Base-by-base conservation (phyloP, 2,329 filamentous ascomycete species). In the Pseudocercospora pini-densiflorae region DNA sequence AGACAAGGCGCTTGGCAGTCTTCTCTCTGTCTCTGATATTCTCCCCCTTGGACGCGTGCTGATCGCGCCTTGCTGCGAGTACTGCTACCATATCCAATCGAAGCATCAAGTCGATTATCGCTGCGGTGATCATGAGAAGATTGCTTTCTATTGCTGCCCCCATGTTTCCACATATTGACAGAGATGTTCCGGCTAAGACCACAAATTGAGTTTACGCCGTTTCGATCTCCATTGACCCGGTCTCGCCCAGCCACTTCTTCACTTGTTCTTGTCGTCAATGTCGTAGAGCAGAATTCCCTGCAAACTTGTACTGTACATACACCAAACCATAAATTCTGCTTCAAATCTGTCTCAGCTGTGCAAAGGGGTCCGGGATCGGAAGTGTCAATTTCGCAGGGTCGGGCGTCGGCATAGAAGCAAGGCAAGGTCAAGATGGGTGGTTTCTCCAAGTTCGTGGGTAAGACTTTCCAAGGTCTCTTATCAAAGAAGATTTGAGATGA, bases 381-480 rank as follows among this genome's bases (percentile, higher is more conserved):
- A 40, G 36, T 40, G 5, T 33, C 31, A 2, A 33, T 7, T 33
- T 12, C 31, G 31, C 6, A 8, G 10, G 2, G 31, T 33, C 31
- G 27, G 27, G 27, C n/a, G n/a, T n/a, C n/a, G n/a, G n/a, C n/a
- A n/a, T n/a, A n/a, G n/a, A n/a, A n/a, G n/a, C 31, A 36, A 43
- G 33, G 33, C 33, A 36, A 43, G 5, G 16, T 2, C 40, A 63
- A 58, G 9, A 66, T 66, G 64, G 24, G 45, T 7, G 63, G 58
- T 9, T 72, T 71, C 58, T 54, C 59, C 33, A 70, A 70, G 62
- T 49, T 72, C 64, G 62, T 69, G 31, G 70, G 69, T 70, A 59
- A 21, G 33, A 40, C 31, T 19, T 33, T 2, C 43, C 27, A 21
- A 21, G 6, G 31, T 5, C 1, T 19, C 8, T 33, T 47, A 7